Evolutionary conservation across 73 alveolate genomes (phyloP), one percentile per base, ranked within the genome.

Genomic region (Blepharisma stoltei): DNA sequence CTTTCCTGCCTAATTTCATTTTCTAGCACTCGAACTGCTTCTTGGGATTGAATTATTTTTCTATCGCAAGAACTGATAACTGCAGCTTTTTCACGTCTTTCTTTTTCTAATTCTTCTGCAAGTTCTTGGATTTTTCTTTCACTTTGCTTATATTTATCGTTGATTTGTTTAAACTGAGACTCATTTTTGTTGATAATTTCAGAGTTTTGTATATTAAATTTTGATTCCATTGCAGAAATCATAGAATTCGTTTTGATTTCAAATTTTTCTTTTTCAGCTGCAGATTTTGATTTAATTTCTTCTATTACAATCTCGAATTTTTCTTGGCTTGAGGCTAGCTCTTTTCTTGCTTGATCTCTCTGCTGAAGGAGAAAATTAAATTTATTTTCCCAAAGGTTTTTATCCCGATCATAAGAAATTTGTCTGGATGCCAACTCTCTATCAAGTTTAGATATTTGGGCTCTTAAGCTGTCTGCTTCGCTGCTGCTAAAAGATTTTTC

Each of bases 301-400:
- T 93, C 96, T 27, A 95, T 78, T 67, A 96, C 93, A 82, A 79
- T 71, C 70, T 93, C 97, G 76, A 95, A 95, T 80, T 92, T 95
- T 76, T 82, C 81, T 50, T 82, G 78, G 11, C 95, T 92, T 55
- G 92, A 96, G 14, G 78, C 65, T 25, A 87, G 76, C 77, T 95
- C 99, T 68, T 86, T 79, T 81, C 94, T 93, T 23, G 96, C 93
- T 14, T 60, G 23, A 25, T 60, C 73, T 25, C 73, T 14, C 23
- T 60, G 73, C 23, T 60, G 73, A 20, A 60, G 14, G 11, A 60
- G 45, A 25, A 60, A 60, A 25, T 60, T 60, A 25, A 60, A 60
- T 25, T 60, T 60, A 25, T 60, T 60, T 25, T 60, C 73, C 73
- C 73, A 60, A 9, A 60, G 46, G 23, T 25, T 60, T 60, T 60